These are phyloP conservation scores for Botrytis elliptica DNA, from an alignment of 2,329 filamentous ascomycete genomes.

Conservation along the genomic window DNA sequence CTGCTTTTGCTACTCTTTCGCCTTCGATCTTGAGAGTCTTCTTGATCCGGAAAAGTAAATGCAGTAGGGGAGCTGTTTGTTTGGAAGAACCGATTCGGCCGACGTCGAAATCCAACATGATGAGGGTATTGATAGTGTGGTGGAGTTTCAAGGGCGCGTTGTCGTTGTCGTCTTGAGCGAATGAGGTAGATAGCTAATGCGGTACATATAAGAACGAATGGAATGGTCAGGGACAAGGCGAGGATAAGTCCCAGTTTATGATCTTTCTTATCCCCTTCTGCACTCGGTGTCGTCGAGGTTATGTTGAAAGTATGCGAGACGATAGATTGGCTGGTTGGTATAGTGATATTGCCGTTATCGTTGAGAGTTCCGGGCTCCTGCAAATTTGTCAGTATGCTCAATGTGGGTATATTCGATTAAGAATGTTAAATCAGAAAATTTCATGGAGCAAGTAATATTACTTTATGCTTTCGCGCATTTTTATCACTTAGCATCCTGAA, in stretches of 20 bases:
- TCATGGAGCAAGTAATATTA: background rate
- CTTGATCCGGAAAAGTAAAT: background rate
- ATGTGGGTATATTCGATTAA: background rate
- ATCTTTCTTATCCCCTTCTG: conserved; percentile 4
- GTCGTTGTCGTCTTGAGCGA: conserved; percentile 5
- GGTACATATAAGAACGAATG: conserved; percentile 15
- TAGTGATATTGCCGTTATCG: conserved; percentile 7
- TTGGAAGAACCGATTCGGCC: background rate
- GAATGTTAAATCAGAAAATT: background rate
- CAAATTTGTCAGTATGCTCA: background rate
- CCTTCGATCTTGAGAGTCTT: background rate
- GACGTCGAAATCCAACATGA: conserved; percentile 12
- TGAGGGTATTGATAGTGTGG: conserved; percentile 17
- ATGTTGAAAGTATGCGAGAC: conserved; percentile 15
- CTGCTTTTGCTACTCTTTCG: background rate
- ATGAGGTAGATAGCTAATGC: conserved; percentile 13
- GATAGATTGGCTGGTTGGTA: background rate
- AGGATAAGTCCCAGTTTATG: conserved; percentile 18
- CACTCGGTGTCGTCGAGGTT: background rate
- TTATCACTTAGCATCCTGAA: background rate
- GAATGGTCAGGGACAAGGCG: conserved; percentile 15
- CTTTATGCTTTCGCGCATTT: background rate
- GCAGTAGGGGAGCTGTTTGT: background rate
- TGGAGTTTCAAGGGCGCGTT: background rate
- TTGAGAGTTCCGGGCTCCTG: conserved; percentile 9